Evolutionary conservation across 192 early-diverging fungal species (phyloP), one percentile per base, ranked within the genome.

Genomic region (Umbelopsis vinacea): DNA sequence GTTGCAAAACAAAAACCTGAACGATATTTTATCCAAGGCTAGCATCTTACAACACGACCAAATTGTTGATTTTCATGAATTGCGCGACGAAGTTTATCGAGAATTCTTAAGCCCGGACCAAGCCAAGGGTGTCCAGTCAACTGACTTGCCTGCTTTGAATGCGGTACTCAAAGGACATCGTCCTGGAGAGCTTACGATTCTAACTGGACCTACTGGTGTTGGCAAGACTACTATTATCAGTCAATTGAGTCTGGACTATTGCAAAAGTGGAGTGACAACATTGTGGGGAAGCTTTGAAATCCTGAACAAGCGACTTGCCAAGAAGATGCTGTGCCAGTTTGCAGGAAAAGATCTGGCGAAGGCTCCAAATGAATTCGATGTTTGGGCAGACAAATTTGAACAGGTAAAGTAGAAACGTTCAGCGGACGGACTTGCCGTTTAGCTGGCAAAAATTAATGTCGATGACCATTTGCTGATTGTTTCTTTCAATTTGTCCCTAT

Each of bases 261-360:
- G 89, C 75, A 76, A 83, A 75, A 84, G 82, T 19, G 89, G 89
- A 45, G 85, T 92, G 23, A 87, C 85, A 68, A 92, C 89, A 4
- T 78, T 92, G 40, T 92, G 91, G 91, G 91, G 91, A 43, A 89
- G 88, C 52, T 92, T 92, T 82, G 91, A 92, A 79, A 90, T 92
- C 67, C 83, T 84, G n/a, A 91, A 91, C 48, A 81, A 87, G 57
- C 80, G 89, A 11, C 78, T 92, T 23, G 88, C 87, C 0, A 88
- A 87, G 50, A 85, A 86, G 24, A 92, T 92, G 89, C 69, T 92
- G 70, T 82, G 80, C 72, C 91, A 92, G 76, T 84, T 85, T 66
- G 88, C 88, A 22, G 83, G 74, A 15, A 79, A 84, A 67, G 87
- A 89, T 67, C 76, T 92, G 43, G 69, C 87, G 4, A 40, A 70